A percentile compares a stretch with the other conserved stretches of the same genome.
phyloP scores from a whole-genome alignment of 2,329 filamentous ascomycete species.

The Metarhizium anisopliae region DNA sequence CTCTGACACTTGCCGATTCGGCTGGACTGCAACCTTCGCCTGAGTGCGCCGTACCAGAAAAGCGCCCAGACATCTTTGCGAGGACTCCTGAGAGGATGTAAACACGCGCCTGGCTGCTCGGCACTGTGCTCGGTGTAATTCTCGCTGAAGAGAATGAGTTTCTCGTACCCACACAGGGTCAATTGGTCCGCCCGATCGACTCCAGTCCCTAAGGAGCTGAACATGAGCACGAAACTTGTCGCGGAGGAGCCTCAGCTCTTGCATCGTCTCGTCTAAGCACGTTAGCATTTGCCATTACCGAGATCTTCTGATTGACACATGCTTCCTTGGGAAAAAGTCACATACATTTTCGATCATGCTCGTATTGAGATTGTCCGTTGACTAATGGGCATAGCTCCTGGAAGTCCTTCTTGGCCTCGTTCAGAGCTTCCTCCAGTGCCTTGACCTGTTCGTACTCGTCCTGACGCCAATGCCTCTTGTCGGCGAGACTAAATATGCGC shows the following conservation, averaged over 20 bases:
- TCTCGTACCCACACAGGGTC: slow-evolving; percentile 47
- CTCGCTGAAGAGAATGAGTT: slow-evolving; percentile 36
- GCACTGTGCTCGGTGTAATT: slow-evolving; percentile 50
- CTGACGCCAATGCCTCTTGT: slow-evolving; percentile 48
- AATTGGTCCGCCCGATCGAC: slow-evolving; percentile 43
- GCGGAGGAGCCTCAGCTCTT: slow-evolving; percentile 38
- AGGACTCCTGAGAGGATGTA: slow-evolving; percentile 37
- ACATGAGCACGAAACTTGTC: slow-evolving; percentile 37
- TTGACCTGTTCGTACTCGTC: slow-evolving; percentile 52
- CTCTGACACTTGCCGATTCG: slow-evolving; percentile 14
- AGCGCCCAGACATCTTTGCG: slow-evolving; percentile 45
- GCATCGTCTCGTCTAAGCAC: slow-evolving; percentile 38
- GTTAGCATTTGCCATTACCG: not conserved
- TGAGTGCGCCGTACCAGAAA: slow-evolving; percentile 44
- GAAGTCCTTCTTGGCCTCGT: slow-evolving; percentile 52
- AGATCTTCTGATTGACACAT: not conserved
- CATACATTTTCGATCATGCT: slow-evolving; percentile 46
- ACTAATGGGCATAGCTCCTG: slow-evolving; percentile 47
- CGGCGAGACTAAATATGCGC: slow-evolving; percentile 45
- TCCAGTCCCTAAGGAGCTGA: slow-evolving; percentile 45
- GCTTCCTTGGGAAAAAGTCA: slow-evolving; percentile 5
- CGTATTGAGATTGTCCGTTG: slow-evolving; percentile 48
- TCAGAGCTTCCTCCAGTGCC: slow-evolving; percentile 44
- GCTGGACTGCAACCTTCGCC: slow-evolving; percentile 15
- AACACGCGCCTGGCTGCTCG: slow-evolving; percentile 48